Conservation (phyloP, 495 filamentous ascomycete genomes). For the Penicillium samsonianum region DNA sequence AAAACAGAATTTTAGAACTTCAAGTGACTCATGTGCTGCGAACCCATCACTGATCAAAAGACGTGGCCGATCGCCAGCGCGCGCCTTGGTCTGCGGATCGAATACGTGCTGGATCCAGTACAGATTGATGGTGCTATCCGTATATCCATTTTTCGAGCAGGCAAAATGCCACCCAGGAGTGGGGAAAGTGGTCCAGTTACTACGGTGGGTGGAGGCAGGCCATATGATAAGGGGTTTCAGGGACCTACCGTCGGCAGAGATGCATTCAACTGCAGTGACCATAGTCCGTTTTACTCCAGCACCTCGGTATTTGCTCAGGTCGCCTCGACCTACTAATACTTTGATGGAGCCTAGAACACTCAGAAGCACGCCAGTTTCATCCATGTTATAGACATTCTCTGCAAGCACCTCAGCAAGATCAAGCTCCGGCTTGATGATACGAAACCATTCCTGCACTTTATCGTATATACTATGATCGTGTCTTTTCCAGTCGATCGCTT, state of each 20-base stretch:
- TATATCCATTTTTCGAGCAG: slow-evolving; percentile 32
- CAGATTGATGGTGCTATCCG: slow-evolving; percentile 37
- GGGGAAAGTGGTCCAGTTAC: slow-evolving; percentile 30
- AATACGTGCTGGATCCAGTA: slow-evolving; percentile 36
- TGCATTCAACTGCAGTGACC: slow-evolving; percentile 34
- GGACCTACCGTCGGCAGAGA: slow-evolving; percentile 29
- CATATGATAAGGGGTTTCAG: slow-evolving; percentile 39
- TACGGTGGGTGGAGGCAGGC: slow-evolving; percentile 31
- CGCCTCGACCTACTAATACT: slow-evolving; percentile 37
- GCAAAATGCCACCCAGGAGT: slow-evolving; percentile 35
- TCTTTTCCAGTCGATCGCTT: slow-evolving; percentile 30
- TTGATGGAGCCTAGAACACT: slow-evolving; percentile 39
- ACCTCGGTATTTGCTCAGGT: slow-evolving; percentile 36
- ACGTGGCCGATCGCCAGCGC: slow-evolving; percentile 19
- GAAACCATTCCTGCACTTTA: slow-evolving; percentile 40
- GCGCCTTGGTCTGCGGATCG: slow-evolving; percentile 33
- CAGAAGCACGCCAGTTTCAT: slow-evolving; percentile 39
- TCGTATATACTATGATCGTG: slow-evolving; percentile 37
- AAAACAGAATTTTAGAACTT: slow-evolving; percentile 32
- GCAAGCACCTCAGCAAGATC: slow-evolving; percentile 22
- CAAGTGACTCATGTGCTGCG: slow-evolving; percentile 27
- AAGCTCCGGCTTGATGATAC: slow-evolving; percentile 14
- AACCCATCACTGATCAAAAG: slow-evolving; percentile 34
- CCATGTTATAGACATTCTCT: slow-evolving; percentile 35
- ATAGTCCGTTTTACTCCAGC: slow-evolving; percentile 29